A percentile compares a stretch with the other conserved stretches of the same genome.
These are phyloP conservation scores for Pleurozium schreberi DNA, from an alignment of 225 moss, liverwort and hornwort species.

Conservation along the genomic window DNA sequence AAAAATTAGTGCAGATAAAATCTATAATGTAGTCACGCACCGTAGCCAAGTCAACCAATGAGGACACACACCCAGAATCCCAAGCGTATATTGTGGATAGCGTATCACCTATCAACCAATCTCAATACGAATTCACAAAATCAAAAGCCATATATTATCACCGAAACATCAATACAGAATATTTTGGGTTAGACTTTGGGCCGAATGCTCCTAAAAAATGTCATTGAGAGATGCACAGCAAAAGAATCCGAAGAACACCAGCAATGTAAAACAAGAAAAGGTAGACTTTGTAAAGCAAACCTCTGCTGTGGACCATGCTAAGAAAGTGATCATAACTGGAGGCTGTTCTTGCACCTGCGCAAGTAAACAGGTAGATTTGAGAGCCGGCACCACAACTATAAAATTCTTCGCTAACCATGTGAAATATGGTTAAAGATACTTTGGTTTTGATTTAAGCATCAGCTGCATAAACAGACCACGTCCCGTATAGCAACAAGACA, in stretches of 20 bases:
- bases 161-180: not conserved
- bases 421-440: not conserved
- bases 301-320: slow-evolving; percentile 70
- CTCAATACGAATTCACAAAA: not conserved
- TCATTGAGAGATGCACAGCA: not conserved
- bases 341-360: slow-evolving; percentile 50
- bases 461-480: not conserved
- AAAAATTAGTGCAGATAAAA: not conserved
- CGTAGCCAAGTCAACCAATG: slow-evolving; percentile 77
- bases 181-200: not conserved
- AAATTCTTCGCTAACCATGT: not conserved
- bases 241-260: not conserved
- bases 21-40: slow-evolving; percentile 10
- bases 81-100: slow-evolving; percentile 68
- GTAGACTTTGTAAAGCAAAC: slow-evolving; percentile 8
- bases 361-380: not conserved
- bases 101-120: slow-evolving; percentile 47
- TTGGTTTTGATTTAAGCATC: not conserved
- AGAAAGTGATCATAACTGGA: slow-evolving; percentile 59
- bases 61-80: slow-evolving; percentile 49
- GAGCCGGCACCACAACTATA: not conserved
- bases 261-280: not conserved
- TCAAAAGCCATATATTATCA: not conserved
- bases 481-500: not conserved
- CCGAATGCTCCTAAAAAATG: not conserved